phyloP scores from a whole-genome alignment of 495 filamentous ascomycete species.

The Bathelium albidoporum region DNA sequence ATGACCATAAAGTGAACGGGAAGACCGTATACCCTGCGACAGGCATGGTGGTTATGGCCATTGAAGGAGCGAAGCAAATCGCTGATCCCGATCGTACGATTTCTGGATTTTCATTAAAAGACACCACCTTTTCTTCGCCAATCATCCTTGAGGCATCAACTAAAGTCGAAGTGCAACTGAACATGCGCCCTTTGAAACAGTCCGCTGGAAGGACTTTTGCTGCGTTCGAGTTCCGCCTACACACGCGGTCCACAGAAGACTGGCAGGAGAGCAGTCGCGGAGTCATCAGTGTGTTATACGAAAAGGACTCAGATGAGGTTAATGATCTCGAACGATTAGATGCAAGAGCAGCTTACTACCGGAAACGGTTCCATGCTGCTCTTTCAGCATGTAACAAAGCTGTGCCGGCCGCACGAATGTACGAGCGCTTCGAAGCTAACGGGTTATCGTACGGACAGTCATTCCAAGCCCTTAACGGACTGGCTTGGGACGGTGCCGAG shows the following conservation, averaged over 20 bases:
- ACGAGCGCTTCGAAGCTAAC: no score
- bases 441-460: constrained; percentile 10
- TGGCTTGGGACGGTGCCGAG: not conserved
- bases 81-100: not conserved
- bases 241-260: not conserved
- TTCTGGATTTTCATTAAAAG: not conserved
- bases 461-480: not conserved
- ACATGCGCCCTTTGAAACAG: not conserved
- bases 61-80: not conserved
- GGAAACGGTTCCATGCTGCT: no score
- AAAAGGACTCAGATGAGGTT: no score
- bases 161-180: constrained; percentile 1
- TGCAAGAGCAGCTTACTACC: no score
- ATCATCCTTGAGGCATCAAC: not conserved
- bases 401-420: no score
- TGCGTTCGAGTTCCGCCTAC: not conserved
- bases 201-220: not conserved
- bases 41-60: not conserved
- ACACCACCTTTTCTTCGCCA: not conserved
- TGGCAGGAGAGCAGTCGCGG: not conserved
- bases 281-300: not conserved
- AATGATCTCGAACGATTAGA: no score
- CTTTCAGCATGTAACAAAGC: no score
- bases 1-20: constrained; percentile 33
- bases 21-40: constrained; percentile 35